Conservation (phyloP, 2,329 filamentous ascomycete genomes). For the Stenocarpella maydis region DNA sequence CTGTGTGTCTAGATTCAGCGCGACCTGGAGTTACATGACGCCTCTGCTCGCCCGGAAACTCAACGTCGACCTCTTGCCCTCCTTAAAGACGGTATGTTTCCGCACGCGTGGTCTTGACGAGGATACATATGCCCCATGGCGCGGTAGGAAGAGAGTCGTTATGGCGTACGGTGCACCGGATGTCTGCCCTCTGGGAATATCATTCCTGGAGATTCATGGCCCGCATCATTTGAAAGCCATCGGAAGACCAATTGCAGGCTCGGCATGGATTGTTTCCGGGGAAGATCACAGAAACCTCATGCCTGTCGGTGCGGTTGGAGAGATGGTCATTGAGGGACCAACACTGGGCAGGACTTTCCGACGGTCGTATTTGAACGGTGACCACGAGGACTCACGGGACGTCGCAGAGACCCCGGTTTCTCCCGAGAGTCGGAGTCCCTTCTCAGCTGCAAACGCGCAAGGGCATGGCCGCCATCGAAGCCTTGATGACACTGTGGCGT, state of each 20-base stretch:
- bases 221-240: conserved; percentile 52
- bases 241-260: conserved; percentile 56
- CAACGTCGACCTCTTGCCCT: conserved; percentile 47
- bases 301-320: conserved; percentile 57
- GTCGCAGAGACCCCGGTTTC: conserved; percentile 41
- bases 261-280: conserved; percentile 61
- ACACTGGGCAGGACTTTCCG: conserved; percentile 49
- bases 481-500: conserved; percentile 31
- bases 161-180: conserved; percentile 62
- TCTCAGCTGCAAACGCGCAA: conserved; percentile 33
- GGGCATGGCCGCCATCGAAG: conserved; percentile 38
- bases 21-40: conserved; percentile 64
- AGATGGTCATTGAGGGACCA: conserved; percentile 63
- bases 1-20: conserved; percentile 58
- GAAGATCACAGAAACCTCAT: conserved; percentile 59
- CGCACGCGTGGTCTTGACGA: conserved; percentile 59
- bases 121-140: conserved; percentile 58
- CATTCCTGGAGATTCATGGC: conserved; percentile 53
- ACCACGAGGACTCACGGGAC: conserved; percentile 23
- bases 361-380: conserved; percentile 13
- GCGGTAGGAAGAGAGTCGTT: conserved; percentile 54
- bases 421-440: conserved; percentile 44
- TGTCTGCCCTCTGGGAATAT: conserved; percentile 60
- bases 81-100: conserved; percentile 53
- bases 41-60: conserved; percentile 63